These are phyloP conservation scores for Balamuthia mandrillaris DNA, from an alignment of 208 protist genomes.

Conservation along the genomic window DNA sequence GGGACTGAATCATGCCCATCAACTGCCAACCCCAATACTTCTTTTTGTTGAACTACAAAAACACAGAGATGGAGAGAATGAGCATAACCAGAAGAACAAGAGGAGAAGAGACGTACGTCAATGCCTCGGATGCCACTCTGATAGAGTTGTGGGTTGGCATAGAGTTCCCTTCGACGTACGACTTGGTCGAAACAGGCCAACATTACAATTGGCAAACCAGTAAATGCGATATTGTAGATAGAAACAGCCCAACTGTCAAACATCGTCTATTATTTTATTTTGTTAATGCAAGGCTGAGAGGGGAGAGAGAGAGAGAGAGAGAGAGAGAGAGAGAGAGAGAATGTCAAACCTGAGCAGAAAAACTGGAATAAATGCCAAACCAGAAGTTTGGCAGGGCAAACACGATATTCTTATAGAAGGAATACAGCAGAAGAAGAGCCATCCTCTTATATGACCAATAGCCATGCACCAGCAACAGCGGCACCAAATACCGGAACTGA, in stretches of 20 bases:
- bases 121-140: conserved; percentile 7
- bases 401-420: conserved; percentile 96
- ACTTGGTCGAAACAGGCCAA: conserved; percentile 76
- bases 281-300: not conserved
- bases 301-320: not conserved
- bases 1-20: conserved; percentile 13
- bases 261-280: conserved; percentile 39
- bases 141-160: not conserved
- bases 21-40: conserved; percentile 35
- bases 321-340: not conserved
- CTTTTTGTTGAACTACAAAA: not conserved
- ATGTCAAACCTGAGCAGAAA: conserved; percentile 81
- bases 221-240: conserved; percentile 80
- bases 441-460: conserved; percentile 89
- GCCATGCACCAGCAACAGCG: conserved; percentile 90
- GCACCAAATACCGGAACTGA: conserved; percentile 70
- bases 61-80: not conserved
- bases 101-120: not conserved
- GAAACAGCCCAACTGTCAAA: conserved; percentile 51
- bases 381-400: conserved; percentile 84
- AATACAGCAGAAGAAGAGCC: conserved; percentile 85
- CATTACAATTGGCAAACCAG: conserved; percentile 73
- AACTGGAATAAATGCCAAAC: conserved; percentile 83
- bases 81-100: not conserved
- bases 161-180: not conserved